Evolutionary conservation across 1,139 yeast genomes (phyloP), one percentile per base, ranked within the genome.

Genomic region (Nakaseomyces glabratus): DNA sequence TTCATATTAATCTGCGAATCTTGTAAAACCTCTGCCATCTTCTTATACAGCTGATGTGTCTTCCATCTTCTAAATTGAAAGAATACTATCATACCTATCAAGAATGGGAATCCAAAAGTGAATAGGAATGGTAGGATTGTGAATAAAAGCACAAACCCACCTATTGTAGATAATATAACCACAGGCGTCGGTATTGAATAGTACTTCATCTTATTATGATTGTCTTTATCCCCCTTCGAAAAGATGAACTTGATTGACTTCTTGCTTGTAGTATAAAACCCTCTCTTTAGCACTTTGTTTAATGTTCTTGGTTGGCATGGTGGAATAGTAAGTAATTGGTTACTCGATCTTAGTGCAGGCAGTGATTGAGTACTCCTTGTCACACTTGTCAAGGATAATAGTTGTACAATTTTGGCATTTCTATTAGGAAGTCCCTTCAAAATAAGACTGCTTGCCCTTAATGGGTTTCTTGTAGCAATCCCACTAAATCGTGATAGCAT

Each of bases 21-120:
- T 13, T 17, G 12, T 14, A 32, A 15, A 4, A 30, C 22, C 9
- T 14, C 23, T n/a, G 28, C 28, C 24, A 32, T 24, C n/a, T 32
- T 26, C 24, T 21, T 13, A 19, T 32, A 32, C 13, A 32, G 23
- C 15, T 19, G 23, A 12, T 32, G 24, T n/a, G 22, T 32, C 20
- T 32, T 25, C 34, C 34, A 32, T n/a, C 21, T 24, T 19, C 28
- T 32, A 16, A 32, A 32, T 15, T 32, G 34, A 18, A 24, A 24
- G 9, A 32, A 32, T 9, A 11, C 28, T 14, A 32, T 14, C 24
- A 32, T 19, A 15, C 28, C 28, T 10, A 32, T 24, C 9, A 32
- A 24, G 23, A 32, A 24, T 8, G 34, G 34, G 17, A 32, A 32
- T 8, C 28, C 28, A 24, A 32, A 10, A 10, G 28, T 25, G 13